A percentile compares a stretch with the other conserved stretches of the same genome.
phyloP scores from a whole-genome alignment of 2,329 filamentous ascomycete genomes.

The Venturia effusa region DNA sequence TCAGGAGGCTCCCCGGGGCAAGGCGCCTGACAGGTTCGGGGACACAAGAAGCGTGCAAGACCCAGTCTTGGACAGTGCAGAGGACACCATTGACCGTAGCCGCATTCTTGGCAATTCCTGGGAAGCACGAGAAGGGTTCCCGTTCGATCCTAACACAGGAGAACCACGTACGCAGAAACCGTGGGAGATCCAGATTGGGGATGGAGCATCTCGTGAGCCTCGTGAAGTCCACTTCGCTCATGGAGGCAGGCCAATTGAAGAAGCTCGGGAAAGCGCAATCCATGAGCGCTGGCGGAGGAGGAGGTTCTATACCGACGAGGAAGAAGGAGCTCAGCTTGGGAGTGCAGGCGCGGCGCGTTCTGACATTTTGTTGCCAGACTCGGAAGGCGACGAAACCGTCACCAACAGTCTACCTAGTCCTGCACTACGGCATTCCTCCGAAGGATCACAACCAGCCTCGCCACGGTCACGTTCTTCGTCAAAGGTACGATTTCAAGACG shows the following conservation, averaged over 20 bases:
- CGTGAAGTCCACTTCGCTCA: conserved; percentile 7
- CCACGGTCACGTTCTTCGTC: conserved; percentile 61
- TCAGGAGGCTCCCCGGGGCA: conserved; percentile 7
- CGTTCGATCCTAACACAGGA: conserved; percentile 3
- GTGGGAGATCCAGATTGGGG: neutral
- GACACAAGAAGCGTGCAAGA: neutral
- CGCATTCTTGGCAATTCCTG: neutral
- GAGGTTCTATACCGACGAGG: conserved; percentile 75
- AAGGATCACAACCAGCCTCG: conserved; percentile 26
- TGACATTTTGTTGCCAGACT: neutral
- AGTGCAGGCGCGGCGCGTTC: neutral
- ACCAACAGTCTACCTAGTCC: neutral
- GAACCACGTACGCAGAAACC: neutral
- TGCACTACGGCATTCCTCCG: neutral
- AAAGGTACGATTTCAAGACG: conserved; percentile 67
- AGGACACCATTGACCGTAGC: neutral
- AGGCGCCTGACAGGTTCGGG: conserved; percentile 7
- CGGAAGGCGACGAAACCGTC: neutral
- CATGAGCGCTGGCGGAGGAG: conserved; percentile 67
- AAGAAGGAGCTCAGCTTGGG: conserved; percentile 49
- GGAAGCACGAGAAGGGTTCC: conserved; percentile 7
- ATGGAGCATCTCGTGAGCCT: neutral
- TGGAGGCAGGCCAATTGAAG: neutral
- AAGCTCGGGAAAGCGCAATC: conserved; percentile 24
- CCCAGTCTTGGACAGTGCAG: neutral